Percentiles rank a stretch among this genome's conserved stretches.
Conservation (phyloP, 768 basidiomycete species). For the Leccinum sublutescens region DNA sequence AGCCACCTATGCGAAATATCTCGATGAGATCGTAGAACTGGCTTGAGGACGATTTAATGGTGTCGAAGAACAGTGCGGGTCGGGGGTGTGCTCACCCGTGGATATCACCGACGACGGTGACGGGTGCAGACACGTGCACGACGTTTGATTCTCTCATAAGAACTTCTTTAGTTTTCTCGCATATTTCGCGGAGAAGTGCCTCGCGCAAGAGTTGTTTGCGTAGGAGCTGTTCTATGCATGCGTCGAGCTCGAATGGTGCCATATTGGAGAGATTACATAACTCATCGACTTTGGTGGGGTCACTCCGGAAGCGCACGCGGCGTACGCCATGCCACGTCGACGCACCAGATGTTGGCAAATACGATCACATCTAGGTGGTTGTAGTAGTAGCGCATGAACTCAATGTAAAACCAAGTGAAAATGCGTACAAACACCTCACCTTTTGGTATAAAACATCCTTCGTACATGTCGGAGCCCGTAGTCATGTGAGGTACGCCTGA, state of each 20-base stretch:
- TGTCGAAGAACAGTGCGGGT: constrained; percentile 10
- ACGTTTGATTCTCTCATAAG: constrained; percentile 99
- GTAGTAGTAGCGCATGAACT: too few relatives aligned
- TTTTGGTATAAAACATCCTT: too few relatives aligned
- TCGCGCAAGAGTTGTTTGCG: constrained; percentile 94
- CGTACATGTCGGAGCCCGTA: too few relatives aligned
- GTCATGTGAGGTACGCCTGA: too few relatives aligned
- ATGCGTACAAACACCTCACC: too few relatives aligned
- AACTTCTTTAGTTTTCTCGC: constrained; percentile 99
- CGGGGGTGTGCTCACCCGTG: constrained; percentile 75
- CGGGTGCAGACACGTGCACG: constrained; percentile 93
- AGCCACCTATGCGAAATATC: constrained; percentile 66
- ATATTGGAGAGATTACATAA: constrained; percentile 16
- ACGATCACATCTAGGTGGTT: too few relatives aligned
- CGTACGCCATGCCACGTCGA: too few relatives aligned
- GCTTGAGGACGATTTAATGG: constrained; percentile 53
- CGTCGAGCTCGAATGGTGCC: constrained; percentile 89
- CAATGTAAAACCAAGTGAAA: too few relatives aligned
- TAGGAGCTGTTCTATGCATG: constrained; percentile 87
- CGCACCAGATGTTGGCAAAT: too few relatives aligned
- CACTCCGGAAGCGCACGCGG: too few relatives aligned
- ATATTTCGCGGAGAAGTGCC: constrained; percentile 94
- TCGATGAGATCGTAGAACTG: constrained; percentile 99
- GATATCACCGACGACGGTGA: constrained; percentile 98
- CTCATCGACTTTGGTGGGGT: background rate